A percentile compares a stretch with the other conserved stretches of the same genome.
Conservation (phyloP, 768 basidiomycete genomes). For the Boletus sp. region DNA sequence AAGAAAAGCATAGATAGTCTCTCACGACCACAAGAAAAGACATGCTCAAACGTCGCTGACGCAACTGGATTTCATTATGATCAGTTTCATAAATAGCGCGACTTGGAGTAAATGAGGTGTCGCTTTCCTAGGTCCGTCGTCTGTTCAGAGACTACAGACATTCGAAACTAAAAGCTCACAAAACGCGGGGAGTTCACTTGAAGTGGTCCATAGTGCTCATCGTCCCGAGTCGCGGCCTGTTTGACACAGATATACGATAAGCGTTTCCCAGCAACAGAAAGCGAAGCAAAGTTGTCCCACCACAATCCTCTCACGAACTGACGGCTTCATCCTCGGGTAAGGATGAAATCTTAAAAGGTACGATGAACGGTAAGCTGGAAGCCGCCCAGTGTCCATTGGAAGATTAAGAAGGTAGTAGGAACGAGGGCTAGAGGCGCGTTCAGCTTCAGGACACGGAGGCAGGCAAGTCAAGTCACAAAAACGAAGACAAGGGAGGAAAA, state of each 20-base stretch:
- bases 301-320: slow-evolving; percentile 24
- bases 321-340: slow-evolving; percentile 24
- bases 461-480: slow-evolving; percentile 1
- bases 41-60: slow-evolving; percentile 13
- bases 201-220: not conserved
- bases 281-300: slow-evolving; percentile 14
- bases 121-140: slow-evolving; percentile 11
- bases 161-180: slow-evolving; percentile 5
- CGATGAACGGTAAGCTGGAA: slow-evolving; percentile 29
- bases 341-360: slow-evolving; percentile 29
- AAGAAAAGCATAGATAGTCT: not conserved
- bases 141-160: not conserved
- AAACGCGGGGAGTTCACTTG: not conserved
- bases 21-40: slow-evolving; percentile 26
- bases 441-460: not conserved
- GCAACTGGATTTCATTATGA: not conserved
- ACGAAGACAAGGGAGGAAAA: not conserved
- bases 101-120: not conserved
- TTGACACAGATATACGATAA: not conserved
- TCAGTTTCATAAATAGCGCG: slow-evolving; percentile 6
- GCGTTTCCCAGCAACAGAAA: slow-evolving; percentile 4
- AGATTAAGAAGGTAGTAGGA: not conserved
- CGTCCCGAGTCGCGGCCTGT: slow-evolving; percentile 10
- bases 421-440: not conserved
- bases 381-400: slow-evolving; percentile 13